Evolutionary conservation across 2,329 filamentous ascomycete genomes (phyloP).

Genomic region (Monosporascus sp.): DNA sequence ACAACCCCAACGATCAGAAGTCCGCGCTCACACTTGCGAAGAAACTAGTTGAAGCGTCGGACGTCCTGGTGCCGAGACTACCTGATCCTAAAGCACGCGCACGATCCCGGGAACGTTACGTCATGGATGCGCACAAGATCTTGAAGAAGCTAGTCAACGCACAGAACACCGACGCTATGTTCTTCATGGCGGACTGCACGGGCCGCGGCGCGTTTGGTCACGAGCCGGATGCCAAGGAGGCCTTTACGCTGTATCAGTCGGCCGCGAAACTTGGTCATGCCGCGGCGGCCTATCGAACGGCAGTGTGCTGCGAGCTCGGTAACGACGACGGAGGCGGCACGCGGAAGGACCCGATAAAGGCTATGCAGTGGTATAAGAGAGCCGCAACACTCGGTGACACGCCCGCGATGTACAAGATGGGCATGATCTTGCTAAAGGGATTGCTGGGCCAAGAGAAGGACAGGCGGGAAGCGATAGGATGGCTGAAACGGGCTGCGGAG

Average conservation of each 20-base stretch:
- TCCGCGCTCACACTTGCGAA: constrained; percentile 72
- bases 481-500: constrained; percentile 91
- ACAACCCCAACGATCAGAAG: constrained; percentile 66
- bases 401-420: constrained; percentile 96
- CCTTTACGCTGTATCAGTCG: constrained; percentile 88
- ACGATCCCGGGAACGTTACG: constrained; percentile 76
- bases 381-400: constrained; percentile 86
- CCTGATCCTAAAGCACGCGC: constrained; percentile 67
- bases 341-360: constrained; percentile 83
- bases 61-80: constrained; percentile 60
- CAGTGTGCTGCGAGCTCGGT: constrained; percentile 95
- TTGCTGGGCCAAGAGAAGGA: constrained; percentile 83
- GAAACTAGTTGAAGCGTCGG: constrained; percentile 79
- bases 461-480: constrained; percentile 78
- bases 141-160: constrained; percentile 77
- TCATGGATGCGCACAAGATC: constrained; percentile 82
- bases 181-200: constrained; percentile 85
- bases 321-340: constrained; percentile 92
- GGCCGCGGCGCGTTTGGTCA: constrained; percentile 76
- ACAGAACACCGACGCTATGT: constrained; percentile 83
- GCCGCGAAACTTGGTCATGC: constrained; percentile 86
- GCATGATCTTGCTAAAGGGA: constrained; percentile 91
- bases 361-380: constrained; percentile 96
- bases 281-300: constrained; percentile 85
- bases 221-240: constrained; percentile 82